Evolutionary conservation across 495 filamentous ascomycete species (phyloP).

Genomic region (Aspergillus funiculosus): DNA sequence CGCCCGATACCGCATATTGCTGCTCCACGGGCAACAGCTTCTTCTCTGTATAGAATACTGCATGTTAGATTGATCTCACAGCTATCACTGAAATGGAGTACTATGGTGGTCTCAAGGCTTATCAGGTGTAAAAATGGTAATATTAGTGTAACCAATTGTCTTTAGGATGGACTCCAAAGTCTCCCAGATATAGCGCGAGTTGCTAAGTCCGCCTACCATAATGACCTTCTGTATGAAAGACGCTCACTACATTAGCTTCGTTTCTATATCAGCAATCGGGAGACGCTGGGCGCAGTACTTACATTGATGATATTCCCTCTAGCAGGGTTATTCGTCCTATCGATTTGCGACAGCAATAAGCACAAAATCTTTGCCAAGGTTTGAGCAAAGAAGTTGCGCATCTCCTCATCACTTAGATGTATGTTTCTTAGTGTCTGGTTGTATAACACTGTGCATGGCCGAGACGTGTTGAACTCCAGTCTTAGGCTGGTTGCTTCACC

Average conservation of each 20-base stretch:
- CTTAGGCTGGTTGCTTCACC: constrained; percentile 9
- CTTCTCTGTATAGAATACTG: no score
- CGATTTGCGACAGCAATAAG: constrained; percentile 41
- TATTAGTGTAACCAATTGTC: constrained; percentile 30
- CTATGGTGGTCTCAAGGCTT: constrained; percentile 8
- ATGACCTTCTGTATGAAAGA: constrained; percentile 43
- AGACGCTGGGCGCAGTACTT: constrained; percentile 18
- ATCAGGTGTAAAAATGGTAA: constrained; percentile 9
- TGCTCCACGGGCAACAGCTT: no score
- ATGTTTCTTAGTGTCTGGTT: not conserved
- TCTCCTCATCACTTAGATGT: constrained; percentile 20
- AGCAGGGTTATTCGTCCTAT: constrained; percentile 3
- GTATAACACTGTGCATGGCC: not conserved
- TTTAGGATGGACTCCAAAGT: constrained; percentile 32
- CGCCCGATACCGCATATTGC: no score
- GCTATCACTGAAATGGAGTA: no score
- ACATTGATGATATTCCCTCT: constrained; percentile 8
- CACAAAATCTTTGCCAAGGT: constrained; percentile 54
- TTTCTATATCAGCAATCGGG: not conserved
- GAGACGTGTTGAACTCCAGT: constrained; percentile 8
- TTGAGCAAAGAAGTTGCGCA: constrained; percentile 46
- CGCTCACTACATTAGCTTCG: constrained; percentile 25
- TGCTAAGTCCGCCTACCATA: constrained; percentile 67
- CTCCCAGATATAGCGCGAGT: constrained; percentile 50
- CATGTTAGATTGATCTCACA: no score